phyloP scores from a whole-genome alignment of 306 rosid genomes.

The Purshia tridentata region DNA sequence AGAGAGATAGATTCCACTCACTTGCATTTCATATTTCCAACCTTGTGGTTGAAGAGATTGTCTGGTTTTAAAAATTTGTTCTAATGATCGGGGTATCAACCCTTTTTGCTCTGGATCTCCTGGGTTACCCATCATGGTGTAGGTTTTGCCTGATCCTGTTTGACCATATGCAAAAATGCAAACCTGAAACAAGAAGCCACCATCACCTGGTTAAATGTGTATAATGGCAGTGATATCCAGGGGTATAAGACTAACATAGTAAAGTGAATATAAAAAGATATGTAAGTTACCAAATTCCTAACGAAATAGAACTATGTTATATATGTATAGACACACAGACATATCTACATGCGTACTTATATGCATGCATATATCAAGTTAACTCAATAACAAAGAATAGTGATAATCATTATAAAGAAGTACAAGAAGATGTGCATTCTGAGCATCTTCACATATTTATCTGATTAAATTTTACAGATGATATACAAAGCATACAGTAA shows the following conservation, averaged over 20 bases:
- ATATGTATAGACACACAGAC: not conserved
- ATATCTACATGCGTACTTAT: not conserved
- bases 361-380: not conserved
- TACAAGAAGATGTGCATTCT: not conserved
- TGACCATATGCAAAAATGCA: constrained; percentile 98
- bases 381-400: not conserved
- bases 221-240: constrained; percentile 1
- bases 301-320: too few relatives aligned
- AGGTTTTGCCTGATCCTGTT: constrained; percentile 98
- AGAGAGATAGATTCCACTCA: constrained; percentile 29
- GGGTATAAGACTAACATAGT: not conserved
- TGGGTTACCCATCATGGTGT: constrained; percentile 98
- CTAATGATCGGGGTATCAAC: constrained; percentile 85
- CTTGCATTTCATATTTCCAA: constrained; percentile 99
- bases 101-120: constrained; percentile 77
- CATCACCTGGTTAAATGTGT: constrained; percentile 15
- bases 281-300: not conserved
- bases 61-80: constrained; percentile 86
- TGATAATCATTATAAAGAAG: not conserved
- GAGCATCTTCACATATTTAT: not conserved
- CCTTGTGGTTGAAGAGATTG: constrained; percentile 81
- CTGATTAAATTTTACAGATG: not conserved
- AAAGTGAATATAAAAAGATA: not conserved
- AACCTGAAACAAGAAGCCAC: constrained; percentile 60
- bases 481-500: not conserved